These are phyloP conservation scores for Penicillium salamii DNA, from an alignment of 495 filamentous ascomycete species.

Conservation along the genomic window DNA sequence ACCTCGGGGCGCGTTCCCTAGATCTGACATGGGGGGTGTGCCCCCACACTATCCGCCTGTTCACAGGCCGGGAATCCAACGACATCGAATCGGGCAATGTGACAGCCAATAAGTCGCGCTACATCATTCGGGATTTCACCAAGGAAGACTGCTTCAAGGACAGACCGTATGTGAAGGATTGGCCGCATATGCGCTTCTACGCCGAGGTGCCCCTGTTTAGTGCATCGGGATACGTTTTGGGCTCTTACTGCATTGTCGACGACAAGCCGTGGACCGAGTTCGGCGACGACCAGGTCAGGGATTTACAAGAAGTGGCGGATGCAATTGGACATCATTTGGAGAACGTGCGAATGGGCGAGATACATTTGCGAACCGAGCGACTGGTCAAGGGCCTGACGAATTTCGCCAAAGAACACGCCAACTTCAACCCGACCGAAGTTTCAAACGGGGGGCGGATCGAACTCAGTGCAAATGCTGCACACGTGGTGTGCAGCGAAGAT, in stretches of 20 bases:
- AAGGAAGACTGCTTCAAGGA: slow-evolving; percentile 47
- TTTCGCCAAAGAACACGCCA: slow-evolving; percentile 29
- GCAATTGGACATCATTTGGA: slow-evolving; percentile 33
- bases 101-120: slow-evolving; percentile 34
- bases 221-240: slow-evolving; percentile 57
- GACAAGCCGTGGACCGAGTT: slow-evolving; percentile 43
- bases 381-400: slow-evolving; percentile 31
- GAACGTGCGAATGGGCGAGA: slow-evolving; percentile 26
- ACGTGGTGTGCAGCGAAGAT: too few relatives aligned
- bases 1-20: slow-evolving; percentile 43
- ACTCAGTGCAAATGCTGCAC: neutral
- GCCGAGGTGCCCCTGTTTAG: slow-evolving; percentile 61
- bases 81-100: slow-evolving; percentile 21
- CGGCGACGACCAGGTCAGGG: slow-evolving; percentile 21
- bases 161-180: slow-evolving; percentile 36
- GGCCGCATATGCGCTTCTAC: slow-evolving; percentile 55
- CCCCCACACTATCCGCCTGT: slow-evolving; percentile 41
- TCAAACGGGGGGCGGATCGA: neutral
- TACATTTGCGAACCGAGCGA: slow-evolving; percentile 26
- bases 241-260: slow-evolving; percentile 60
- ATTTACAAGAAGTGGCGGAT: slow-evolving; percentile 32
- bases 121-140: slow-evolving; percentile 50
- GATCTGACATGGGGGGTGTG: slow-evolving; percentile 46
- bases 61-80: slow-evolving; percentile 24
- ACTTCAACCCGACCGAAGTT: slow-evolving; percentile 19